Evolutionary conservation across 1,284 basidiomycete genomes (phyloP).

Genomic region (Pseudozyma tsukubaensis): DNA sequence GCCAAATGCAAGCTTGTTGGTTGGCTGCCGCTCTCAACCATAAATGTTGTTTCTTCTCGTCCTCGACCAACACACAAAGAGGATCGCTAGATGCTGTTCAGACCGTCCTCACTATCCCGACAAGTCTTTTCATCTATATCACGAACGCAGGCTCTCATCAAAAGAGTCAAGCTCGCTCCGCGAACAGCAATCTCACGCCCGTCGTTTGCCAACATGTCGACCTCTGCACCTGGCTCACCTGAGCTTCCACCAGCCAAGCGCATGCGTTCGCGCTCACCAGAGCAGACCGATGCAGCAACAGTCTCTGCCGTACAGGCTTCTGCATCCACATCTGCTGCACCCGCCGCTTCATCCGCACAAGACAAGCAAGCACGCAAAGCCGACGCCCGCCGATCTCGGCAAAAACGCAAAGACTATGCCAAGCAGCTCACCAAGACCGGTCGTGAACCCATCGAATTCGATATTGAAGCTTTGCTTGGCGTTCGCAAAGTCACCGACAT

Average conservation of each 20-base stretch:
- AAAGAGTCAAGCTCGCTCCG: background rate
- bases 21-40: conserved; percentile 11
- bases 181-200: background rate
- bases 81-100: conserved; percentile 32
- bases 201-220: conserved; percentile 12
- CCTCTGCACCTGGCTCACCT: conserved; percentile 21
- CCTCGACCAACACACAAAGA: conserved; percentile 1
- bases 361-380: conserved; percentile 47
- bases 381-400: conserved; percentile 45
- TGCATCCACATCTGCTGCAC: conserved; percentile 16
- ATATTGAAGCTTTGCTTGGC: conserved; percentile 62
- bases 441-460: conserved; percentile 64
- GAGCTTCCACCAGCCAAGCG: conserved; percentile 41
- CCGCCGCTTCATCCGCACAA: conserved; percentile 16
- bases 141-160: background rate
- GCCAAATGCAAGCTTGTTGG: background rate
- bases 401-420: conserved; percentile 60
- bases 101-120: conserved; percentile 1
- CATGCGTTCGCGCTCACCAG: conserved; percentile 35
- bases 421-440: conserved; percentile 62
- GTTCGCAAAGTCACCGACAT: conserved; percentile 52
- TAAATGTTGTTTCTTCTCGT: background rate
- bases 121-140: background rate
- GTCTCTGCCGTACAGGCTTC: background rate
- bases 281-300: conserved; percentile 1